A percentile compares a stretch with the other conserved stretches of the same genome.
Evolutionary conservation across 1,139 yeast genomes (phyloP).

Genomic region (Pichia sp.): DNA sequence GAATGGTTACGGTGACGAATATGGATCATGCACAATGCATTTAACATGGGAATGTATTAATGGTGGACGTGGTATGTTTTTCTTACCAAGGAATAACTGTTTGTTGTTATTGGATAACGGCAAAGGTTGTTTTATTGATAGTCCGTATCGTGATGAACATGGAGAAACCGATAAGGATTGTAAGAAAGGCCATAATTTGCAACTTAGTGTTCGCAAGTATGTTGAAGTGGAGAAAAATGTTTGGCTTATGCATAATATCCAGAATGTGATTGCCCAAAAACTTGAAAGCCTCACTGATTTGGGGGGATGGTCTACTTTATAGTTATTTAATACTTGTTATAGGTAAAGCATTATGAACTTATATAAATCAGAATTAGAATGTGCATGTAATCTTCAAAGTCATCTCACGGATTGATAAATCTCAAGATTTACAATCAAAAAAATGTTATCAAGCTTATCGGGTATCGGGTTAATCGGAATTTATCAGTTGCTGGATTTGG

Average conservation of each 20-base stretch:
- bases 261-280: conserved; percentile 74
- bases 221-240: conserved; percentile 62
- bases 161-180: conserved; percentile 83
- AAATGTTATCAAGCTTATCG: no score
- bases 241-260: conserved; percentile 80
- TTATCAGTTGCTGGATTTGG: no score
- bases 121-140: conserved; percentile 76
- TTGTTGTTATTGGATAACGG: conserved; percentile 61
- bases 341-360: no score
- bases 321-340: conserved; percentile 17
- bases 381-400: no score
- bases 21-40: conserved; percentile 73
- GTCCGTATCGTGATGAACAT: conserved; percentile 84
- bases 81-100: conserved; percentile 76
- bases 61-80: conserved; percentile 66
- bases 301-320: conserved; percentile 96
- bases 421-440: no score
- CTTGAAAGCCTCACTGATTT: conserved; percentile 77
- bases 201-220: conserved; percentile 61
- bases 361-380: background rate
- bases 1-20: conserved; percentile 45
- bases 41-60: conserved; percentile 62
- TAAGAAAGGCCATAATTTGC: conserved; percentile 72
- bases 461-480: no score
- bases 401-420: no score